Base-by-base conservation (phyloP, 495 filamentous ascomycete genomes). In the Xylaria longipes region DNA sequence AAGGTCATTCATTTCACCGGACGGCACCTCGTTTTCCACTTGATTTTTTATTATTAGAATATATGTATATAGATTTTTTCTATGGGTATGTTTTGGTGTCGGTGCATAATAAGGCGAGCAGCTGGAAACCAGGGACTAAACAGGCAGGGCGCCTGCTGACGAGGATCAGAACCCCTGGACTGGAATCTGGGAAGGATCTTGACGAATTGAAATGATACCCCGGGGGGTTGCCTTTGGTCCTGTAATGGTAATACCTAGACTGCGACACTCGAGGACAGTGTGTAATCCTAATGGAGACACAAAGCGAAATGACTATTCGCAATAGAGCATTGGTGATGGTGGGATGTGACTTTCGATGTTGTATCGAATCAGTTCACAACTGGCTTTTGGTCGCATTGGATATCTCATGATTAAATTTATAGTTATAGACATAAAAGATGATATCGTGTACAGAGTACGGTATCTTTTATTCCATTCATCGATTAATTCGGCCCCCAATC, bases 11-110 rank as follows among this genome's bases (percentile, higher is more conserved):
- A 22, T 14, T 14, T 33, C 20, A 60, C 31, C 1, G 5, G n/a
- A 12, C 27, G 27, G 11, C 31, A 9, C 57, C 12, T 22, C 12
- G 17, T 63, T 14, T 31, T 37, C 25, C 12, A 29, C 61, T 27
- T 54, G 39, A 25, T 72, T 75, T 72, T 75, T 37, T 58, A 33
- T 37, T 70, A 71, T 70, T 73, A 72, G 73, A 76, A 60, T 64
- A 57, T 17, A 61, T 70, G 58, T 70, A 45, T 70, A 70, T 70
- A 70, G 27, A 58, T 46, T 29, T 14, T 14, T 31, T 64, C 58
- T 43, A 70, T 35, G 45, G 68, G 58, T 54, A 64, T 64, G 12
- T 63, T 54, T 62, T 33, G 37, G 58, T 56, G 6, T 57, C 58
- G 60, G 68, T 64, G 57, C 60, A 70, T 64, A 52, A 63, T 63